Evolutionary conservation across 257 asterid species (phyloP).

Genomic region (Salvia miltiorrhiza): DNA sequence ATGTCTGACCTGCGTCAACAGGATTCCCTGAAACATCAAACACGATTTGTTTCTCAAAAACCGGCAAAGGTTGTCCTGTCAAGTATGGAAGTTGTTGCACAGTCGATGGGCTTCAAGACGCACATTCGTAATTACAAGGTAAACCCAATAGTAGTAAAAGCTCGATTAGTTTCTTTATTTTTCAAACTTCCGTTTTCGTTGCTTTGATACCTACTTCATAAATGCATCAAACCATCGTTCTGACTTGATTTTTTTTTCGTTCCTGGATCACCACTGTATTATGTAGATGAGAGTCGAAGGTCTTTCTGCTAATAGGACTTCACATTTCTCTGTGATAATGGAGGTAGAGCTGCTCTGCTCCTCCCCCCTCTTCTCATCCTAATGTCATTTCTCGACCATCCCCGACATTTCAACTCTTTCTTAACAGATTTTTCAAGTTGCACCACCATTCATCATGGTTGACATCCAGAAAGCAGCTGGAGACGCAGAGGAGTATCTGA

Average conservation of each 20-base stretch:
- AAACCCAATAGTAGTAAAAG: neutral
- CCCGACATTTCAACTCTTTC: slow-evolving; percentile 1
- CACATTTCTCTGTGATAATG: slow-evolving; percentile 87
- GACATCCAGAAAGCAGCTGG: slow-evolving; percentile 94
- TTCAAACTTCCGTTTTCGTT: neutral
- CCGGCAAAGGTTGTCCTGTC: slow-evolving; percentile 88
- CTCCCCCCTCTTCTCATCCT: neutral
- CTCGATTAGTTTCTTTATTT: neutral
- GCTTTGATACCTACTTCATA: neutral
- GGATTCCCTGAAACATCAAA: slow-evolving; percentile 83
- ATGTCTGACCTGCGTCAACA: slow-evolving; percentile 27
- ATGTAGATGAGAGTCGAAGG: slow-evolving; percentile 96
- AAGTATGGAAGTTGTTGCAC: slow-evolving; percentile 97
- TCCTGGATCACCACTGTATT: slow-evolving; percentile 11
- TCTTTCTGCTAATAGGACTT: slow-evolving; percentile 65
- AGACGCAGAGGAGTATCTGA: slow-evolving; percentile 69
- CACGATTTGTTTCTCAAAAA: slow-evolving; percentile 85
- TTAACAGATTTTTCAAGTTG: slow-evolving; percentile 72
- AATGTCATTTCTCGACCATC: neutral
- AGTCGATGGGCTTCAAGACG: slow-evolving; percentile 98
- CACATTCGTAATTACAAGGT: slow-evolving; percentile 97
- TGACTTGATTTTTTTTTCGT: neutral
- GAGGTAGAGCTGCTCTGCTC: slow-evolving; percentile 63
- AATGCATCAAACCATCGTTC: neutral
- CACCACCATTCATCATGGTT: slow-evolving; percentile 93